Conservation (phyloP, 768 basidiomycete genomes). For the Termitomyces sp. region DNA sequence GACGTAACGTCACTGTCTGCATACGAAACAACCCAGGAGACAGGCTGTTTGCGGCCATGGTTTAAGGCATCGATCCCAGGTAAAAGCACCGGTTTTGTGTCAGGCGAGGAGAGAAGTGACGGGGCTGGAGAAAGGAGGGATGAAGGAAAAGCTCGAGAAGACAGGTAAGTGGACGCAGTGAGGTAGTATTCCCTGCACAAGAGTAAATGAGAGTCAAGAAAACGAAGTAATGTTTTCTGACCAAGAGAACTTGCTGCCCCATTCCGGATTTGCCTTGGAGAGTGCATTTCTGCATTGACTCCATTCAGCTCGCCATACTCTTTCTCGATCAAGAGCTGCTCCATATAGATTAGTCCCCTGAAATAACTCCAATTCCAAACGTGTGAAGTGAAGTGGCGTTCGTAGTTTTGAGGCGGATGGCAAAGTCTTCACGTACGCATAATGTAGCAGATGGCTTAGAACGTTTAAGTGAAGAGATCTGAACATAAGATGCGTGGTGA, state of each 20-base stretch:
- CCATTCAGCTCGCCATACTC: slow-evolving; percentile 66
- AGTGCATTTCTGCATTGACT: slow-evolving; percentile 44
- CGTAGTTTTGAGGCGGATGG: slow-evolving; percentile 54
- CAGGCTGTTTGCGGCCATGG: slow-evolving; percentile 74
- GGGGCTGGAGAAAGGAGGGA: slow-evolving; percentile 62
- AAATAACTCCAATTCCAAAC: slow-evolving; percentile 59
- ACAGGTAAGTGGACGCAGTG: slow-evolving; percentile 70
- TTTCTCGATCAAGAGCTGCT: slow-evolving; percentile 66
- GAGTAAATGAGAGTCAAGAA: slow-evolving; percentile 7
- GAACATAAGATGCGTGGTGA: slow-evolving; percentile 5
- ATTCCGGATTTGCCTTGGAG: slow-evolving; percentile 29
- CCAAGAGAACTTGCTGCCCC: slow-evolving; percentile 66
- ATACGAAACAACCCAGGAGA: slow-evolving; percentile 73
- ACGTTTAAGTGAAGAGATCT: slow-evolving; percentile 11
- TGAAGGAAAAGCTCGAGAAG: slow-evolving; percentile 90
- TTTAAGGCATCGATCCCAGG: slow-evolving; percentile 88
- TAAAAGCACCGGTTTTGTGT: slow-evolving; percentile 74
- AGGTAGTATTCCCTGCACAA: slow-evolving; percentile 65
- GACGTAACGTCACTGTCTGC: slow-evolving; percentile 22
- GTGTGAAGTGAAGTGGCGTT: slow-evolving; percentile 74
- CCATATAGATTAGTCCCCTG: slow-evolving; percentile 79
- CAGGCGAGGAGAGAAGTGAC: slow-evolving; percentile 44
- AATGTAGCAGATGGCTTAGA: slow-evolving; percentile 35
- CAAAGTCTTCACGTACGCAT: slow-evolving; percentile 65
- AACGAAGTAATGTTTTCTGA: slow-evolving; percentile 27